phyloP scores from a whole-genome alignment of 805 yeast genomes.

The Cyberlindnera americana region DNA sequence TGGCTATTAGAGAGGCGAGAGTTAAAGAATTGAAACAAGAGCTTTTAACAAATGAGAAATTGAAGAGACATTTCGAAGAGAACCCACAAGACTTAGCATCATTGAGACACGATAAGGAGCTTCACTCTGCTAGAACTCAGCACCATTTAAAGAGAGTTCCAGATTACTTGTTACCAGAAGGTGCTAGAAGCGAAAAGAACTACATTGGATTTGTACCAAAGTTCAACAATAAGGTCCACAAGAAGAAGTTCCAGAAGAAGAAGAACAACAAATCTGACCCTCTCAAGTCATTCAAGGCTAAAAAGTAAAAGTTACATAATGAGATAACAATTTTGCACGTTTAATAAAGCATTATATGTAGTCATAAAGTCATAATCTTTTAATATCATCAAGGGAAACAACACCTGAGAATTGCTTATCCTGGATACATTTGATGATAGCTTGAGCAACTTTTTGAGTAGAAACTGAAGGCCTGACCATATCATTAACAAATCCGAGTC shows the following conservation, averaged over 20 bases:
- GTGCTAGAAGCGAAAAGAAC: constrained; percentile 53
- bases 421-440: constrained; percentile 50
- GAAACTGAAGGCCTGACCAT: constrained; percentile 60
- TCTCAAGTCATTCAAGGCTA: constrained; percentile 50
- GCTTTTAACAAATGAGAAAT: constrained; percentile 79
- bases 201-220: constrained; percentile 74
- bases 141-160: constrained; percentile 89
- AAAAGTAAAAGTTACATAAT: constrained; percentile 9
- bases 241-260: constrained; percentile 36
- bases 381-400: constrained; percentile 51
- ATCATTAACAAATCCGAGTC: constrained; percentile 38
- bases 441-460: constrained; percentile 64
- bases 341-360: constrained; percentile 3
- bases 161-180: constrained; percentile 81
- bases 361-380: background rate
- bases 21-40: constrained; percentile 85
- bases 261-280: constrained; percentile 58
- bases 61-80: constrained; percentile 93
- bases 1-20: constrained; percentile 90
- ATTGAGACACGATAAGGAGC: constrained; percentile 87
- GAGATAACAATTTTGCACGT: background rate
- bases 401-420: constrained; percentile 53
- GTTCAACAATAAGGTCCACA: constrained; percentile 46
- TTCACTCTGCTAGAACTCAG: constrained; percentile 80
- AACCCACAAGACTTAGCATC: constrained; percentile 91